Conservation (phyloP, 228 moss, liverwort and hornwort genomes). For the Sphagnum fallax region DNA sequence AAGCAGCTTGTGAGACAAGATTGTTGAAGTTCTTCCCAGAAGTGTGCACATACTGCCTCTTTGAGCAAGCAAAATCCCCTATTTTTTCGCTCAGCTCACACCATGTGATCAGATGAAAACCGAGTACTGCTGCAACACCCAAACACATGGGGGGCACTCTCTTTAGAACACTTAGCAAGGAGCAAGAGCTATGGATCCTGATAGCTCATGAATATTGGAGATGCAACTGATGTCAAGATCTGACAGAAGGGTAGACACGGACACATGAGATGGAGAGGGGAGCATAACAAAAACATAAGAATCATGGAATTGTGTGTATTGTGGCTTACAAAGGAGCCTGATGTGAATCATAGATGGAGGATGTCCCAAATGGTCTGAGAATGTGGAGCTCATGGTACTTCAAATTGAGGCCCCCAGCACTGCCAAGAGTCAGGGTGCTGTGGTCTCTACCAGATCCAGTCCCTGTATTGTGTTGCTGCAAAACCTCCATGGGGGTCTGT, state of each 20-base stretch:
- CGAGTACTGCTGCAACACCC: too few relatives aligned
- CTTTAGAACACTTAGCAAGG: too few relatives aligned
- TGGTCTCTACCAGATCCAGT: background rate
- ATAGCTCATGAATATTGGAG: too few relatives aligned
- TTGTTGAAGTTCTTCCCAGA: too few relatives aligned
- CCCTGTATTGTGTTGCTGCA: conserved; percentile 21
- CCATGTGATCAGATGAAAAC: too few relatives aligned
- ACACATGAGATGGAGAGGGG: conserved; percentile 22
- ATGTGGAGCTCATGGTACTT: conserved; percentile 91
- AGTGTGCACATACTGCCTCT: too few relatives aligned
- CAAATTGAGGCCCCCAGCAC: conserved; percentile 62
- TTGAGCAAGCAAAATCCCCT: too few relatives aligned
- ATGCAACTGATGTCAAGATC: too few relatives aligned
- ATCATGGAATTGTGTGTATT: conserved; percentile 38
- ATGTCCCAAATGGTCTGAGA: conserved; percentile 69
- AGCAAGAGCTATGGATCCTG: too few relatives aligned
- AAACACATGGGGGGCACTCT: too few relatives aligned
- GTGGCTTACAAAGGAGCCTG: conserved; percentile 82
- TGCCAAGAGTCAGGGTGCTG: conserved; percentile 9
- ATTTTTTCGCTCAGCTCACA: too few relatives aligned
- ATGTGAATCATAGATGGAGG: conserved; percentile 84
- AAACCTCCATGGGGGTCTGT: conserved; percentile 38
- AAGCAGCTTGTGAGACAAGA: too few relatives aligned
- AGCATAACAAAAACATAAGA: conserved; percentile 73
- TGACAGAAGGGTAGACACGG: background rate